These are phyloP conservation scores for Amaranthus hypochondriacus DNA, from an alignment of 148 eudicot genomes.

Conservation along the genomic window DNA sequence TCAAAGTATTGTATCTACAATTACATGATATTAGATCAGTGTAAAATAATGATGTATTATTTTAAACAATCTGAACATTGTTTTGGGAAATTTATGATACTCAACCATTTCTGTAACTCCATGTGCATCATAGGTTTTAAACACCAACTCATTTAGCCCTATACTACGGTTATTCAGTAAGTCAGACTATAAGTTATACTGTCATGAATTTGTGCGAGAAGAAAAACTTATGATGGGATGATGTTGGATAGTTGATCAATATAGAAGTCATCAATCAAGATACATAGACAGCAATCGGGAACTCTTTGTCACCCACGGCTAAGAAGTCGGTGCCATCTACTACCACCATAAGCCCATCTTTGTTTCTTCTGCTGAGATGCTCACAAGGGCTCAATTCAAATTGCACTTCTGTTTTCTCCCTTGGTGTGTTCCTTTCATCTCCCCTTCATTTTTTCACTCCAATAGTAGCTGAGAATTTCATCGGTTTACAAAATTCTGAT, in stretches of 20 bases:
- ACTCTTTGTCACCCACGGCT: slow-evolving; percentile 61
- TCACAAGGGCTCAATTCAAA: slow-evolving; percentile 73
- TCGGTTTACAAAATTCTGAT: slow-evolving; percentile 34
- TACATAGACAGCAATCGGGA: slow-evolving; percentile 34
- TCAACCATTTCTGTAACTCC: too few species aligned
- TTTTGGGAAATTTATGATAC: too few species aligned
- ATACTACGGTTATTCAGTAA: neutral
- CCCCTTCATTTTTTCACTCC: slow-evolving; percentile 49
- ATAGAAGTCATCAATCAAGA: neutral
- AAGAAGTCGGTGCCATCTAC: slow-evolving; percentile 61
- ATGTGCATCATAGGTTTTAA: too few species aligned
- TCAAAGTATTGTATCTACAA: too few species aligned
- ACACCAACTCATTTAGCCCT: too few species aligned
- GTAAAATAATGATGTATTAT: too few species aligned
- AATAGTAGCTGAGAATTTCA: slow-evolving; percentile 40
- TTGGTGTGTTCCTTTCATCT: slow-evolving; percentile 51
- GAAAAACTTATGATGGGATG: neutral
- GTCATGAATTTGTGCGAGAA: neutral
- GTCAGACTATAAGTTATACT: neutral
- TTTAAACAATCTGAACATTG: too few species aligned
- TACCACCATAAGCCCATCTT: slow-evolving; percentile 60
- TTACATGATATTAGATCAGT: too few species aligned
- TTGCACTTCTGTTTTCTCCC: slow-evolving; percentile 41
- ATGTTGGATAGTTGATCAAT: neutral
- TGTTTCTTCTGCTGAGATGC: slow-evolving; percentile 60